Evolutionary conservation across 2,329 filamentous ascomycete genomes (phyloP).

Genomic region (Lasiodiplodia theobromae): DNA sequence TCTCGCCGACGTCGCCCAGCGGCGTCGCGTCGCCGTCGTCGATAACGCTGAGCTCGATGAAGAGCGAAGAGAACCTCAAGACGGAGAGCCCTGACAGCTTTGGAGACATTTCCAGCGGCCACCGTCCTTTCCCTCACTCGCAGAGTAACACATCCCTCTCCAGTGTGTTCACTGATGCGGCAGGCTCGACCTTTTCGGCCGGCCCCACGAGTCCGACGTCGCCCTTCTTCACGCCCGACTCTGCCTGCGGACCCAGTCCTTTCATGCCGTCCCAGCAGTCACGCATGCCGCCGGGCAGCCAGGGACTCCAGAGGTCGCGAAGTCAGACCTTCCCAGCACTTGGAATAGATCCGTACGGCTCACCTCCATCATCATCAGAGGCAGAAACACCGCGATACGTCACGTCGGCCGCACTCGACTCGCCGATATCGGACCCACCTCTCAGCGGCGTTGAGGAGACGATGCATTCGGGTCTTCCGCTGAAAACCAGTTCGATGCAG

Average conservation of each 20-base stretch:
- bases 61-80: conserved; percentile 72
- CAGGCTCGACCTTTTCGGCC: conserved; percentile 72
- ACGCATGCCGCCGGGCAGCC: conserved; percentile 55
- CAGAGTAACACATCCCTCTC: conserved; percentile 71
- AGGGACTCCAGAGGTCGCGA: conserved; percentile 75
- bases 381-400: conserved; percentile 62
- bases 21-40: conserved; percentile 72
- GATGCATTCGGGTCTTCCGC: conserved; percentile 44
- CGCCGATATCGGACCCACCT: conserved; percentile 46
- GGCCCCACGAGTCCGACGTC: conserved; percentile 76
- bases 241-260: conserved; percentile 66
- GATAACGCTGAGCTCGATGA: conserved; percentile 66
- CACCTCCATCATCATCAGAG: conserved; percentile 59
- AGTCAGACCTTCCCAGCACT: conserved; percentile 83
- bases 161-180: conserved; percentile 70
- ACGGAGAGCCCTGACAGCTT: conserved; percentile 64
- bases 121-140: conserved; percentile 68
- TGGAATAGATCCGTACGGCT: conserved; percentile 67
- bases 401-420: conserved; percentile 56
- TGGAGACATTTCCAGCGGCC: conserved; percentile 66
- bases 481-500: conserved; percentile 51
- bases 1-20: conserved; percentile 77
- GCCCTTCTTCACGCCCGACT: conserved; percentile 80
- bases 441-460: conserved; percentile 51
- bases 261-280: conserved; percentile 66